These are phyloP conservation scores for Lactarius tabidus DNA, from an alignment of 768 basidiomycete species.

Conservation along the genomic window DNA sequence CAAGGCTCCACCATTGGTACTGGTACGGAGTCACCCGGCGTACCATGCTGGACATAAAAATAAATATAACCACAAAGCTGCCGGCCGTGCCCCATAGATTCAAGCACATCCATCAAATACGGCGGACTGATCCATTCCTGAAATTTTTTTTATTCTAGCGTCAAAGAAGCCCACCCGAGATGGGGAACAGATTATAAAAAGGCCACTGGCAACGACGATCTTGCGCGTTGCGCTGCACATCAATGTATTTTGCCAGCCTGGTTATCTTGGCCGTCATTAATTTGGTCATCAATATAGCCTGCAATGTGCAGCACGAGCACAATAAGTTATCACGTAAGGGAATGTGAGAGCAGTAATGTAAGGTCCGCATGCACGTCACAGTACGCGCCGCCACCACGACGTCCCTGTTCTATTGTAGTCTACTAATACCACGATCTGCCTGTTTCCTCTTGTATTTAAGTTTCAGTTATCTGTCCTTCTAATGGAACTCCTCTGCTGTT, in stretches of 20 bases:
- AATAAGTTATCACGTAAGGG: slow-evolving; percentile 16
- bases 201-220: not conserved
- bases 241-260: slow-evolving; percentile 27
- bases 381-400: no score
- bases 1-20: slow-evolving; percentile 83
- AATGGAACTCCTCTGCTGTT: no score
- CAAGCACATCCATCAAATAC: slow-evolving; percentile 3
- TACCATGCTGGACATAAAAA: no score
- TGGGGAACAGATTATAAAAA: not conserved
- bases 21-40: no score
- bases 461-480: no score
- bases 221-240: not conserved
- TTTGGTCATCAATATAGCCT: slow-evolving; percentile 34
- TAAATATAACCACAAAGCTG: slow-evolving; percentile 4
- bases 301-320: not conserved
- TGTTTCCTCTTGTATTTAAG: no score
- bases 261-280: slow-evolving; percentile 12
- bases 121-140: slow-evolving; percentile 3
- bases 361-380: no score
- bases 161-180: slow-evolving; percentile 2
- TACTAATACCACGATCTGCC: no score
- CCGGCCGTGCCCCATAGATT: not conserved
- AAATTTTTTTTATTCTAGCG: slow-evolving; percentile 6
- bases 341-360: no score
- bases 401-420: no score